phyloP scores from a whole-genome alignment of 2,329 filamentous ascomycete genomes.

The Hymenotorrendiella dingleyae region DNA sequence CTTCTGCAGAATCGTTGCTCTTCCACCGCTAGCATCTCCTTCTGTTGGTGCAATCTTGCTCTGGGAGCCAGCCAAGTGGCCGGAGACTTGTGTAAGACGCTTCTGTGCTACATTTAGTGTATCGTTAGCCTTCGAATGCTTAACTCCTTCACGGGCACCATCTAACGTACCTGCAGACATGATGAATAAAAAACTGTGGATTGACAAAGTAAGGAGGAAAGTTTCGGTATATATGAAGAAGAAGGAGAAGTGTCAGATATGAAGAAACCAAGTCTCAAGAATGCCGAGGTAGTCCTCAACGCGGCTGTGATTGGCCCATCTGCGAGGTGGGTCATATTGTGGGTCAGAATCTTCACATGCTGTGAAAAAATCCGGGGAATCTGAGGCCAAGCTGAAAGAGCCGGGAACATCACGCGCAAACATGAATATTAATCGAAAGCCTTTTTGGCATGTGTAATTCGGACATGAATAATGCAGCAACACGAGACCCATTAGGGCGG shows the following conservation, averaged over 20 bases:
- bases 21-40: conserved; percentile 15
- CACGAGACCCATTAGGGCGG: no score
- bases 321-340: no score
- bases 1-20: conserved; percentile 50
- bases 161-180: conserved; percentile 25
- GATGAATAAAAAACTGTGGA: neutral
- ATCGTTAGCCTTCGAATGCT: conserved; percentile 16
- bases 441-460: conserved; percentile 5
- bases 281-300: no score
- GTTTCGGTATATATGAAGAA: no score
- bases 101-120: conserved; percentile 23
- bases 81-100: conserved; percentile 47
- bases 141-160: neutral
- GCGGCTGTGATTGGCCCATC: no score
- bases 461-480: neutral
- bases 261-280: no score
- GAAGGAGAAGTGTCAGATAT: no score
- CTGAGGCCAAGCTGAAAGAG: no score
- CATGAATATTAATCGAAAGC: conserved; percentile 1
- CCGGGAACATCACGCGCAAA: conserved; percentile 3
- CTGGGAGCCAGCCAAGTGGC: conserved; percentile 48
- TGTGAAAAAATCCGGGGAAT: conserved; percentile 6
- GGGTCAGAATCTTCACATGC: conserved; percentile 15
- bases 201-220: no score
- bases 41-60: conserved; percentile 20